These are phyloP conservation scores for Leptosphaerulina australis DNA, from an alignment of 2,329 filamentous ascomycete species.

Conservation along the genomic window DNA sequence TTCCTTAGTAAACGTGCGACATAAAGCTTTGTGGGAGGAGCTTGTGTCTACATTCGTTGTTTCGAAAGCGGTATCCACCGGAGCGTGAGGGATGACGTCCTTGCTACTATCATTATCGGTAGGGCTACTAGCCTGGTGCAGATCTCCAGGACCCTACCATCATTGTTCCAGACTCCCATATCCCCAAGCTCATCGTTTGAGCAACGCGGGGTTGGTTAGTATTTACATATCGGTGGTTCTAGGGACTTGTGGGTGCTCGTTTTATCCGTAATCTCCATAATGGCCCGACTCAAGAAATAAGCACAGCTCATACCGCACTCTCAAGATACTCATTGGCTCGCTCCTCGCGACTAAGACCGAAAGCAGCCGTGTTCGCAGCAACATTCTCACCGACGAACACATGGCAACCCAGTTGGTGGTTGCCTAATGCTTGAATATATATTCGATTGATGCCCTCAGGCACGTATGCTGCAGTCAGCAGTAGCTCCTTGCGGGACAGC, in stretches of 20 bases:
- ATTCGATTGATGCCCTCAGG: constrained; percentile 11
- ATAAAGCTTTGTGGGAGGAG: constrained; percentile 3
- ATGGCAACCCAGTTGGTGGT: constrained; percentile 1
- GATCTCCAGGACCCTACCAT: constrained; percentile 5
- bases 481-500: not conserved
- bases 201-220: constrained; percentile 6
- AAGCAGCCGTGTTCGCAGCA: constrained; percentile 8
- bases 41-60: constrained; percentile 7
- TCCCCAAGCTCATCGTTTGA: not conserved
- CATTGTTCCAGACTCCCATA: not conserved
- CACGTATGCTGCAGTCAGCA: constrained; percentile 11
- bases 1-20: not conserved
- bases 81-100: constrained; percentile 8
- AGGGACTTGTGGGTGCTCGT: not conserved
- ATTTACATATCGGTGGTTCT: constrained; percentile 8
- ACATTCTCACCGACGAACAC: constrained; percentile 6
- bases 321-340: constrained; percentile 3
- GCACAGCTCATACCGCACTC: constrained; percentile 13
- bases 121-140: constrained; percentile 15
- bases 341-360: constrained; percentile 4
- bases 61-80: constrained; percentile 8
- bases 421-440: constrained; percentile 10
- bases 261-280: constrained; percentile 15
- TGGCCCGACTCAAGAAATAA: constrained; percentile 7
- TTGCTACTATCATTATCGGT: not conserved